Conservation (phyloP, 176 grass and related monocot genomes). For the Eragrostis curvula region DNA sequence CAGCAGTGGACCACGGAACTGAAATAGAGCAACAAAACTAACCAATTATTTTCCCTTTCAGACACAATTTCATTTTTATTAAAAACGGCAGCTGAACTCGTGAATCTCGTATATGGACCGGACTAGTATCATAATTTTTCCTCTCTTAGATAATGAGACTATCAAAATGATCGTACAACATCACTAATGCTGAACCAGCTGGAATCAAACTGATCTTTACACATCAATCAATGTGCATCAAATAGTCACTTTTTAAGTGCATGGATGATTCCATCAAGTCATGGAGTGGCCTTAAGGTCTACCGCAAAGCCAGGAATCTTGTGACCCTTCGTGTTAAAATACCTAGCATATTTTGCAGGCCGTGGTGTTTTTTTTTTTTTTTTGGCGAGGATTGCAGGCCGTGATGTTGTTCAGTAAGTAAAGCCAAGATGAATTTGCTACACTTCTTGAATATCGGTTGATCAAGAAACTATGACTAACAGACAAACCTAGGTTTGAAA, state of each 20-base stretch:
- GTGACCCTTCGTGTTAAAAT: neutral
- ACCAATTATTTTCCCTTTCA: neutral
- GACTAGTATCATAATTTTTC: neutral
- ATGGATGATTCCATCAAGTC: neutral
- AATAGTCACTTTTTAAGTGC: neutral
- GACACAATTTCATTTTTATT: neutral
- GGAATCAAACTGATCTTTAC: neutral
- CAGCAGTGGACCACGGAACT: neutral
- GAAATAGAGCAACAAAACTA: neutral
- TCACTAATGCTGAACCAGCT: slow-evolving; percentile 19
- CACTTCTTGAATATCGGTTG: neutral
- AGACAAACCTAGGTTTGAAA: neutral
- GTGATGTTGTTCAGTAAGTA: neutral
- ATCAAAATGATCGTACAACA: neutral
- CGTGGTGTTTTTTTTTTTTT: too few relatives aligned
- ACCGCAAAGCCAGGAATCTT: neutral
- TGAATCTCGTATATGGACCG: neutral
- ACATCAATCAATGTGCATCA: neutral
- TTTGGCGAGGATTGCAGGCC: too few relatives aligned
- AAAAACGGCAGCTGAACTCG: neutral
- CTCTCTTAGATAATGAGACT: neutral
- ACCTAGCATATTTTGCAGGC: neutral
- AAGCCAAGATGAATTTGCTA: neutral
- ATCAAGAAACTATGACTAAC: neutral
- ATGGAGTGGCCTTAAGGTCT: neutral